These are phyloP conservation scores for Salicornia ramosissima DNA, from an alignment of 148 eudicot species.

Conservation along the genomic window DNA sequence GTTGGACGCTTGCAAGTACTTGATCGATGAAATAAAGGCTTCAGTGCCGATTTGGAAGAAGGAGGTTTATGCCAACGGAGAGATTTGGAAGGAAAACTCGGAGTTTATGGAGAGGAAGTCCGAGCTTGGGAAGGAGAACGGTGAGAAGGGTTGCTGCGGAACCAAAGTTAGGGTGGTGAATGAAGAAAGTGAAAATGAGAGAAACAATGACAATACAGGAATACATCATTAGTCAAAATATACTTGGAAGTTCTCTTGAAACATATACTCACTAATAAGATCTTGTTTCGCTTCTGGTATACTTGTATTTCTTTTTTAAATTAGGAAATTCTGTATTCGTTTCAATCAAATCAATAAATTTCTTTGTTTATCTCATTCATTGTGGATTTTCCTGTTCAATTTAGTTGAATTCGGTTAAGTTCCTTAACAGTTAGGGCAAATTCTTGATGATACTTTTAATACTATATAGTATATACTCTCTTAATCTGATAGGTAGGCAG, in stretches of 20 bases:
- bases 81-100: slow-evolving; percentile 88
- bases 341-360: too few relatives aligned
- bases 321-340: too few relatives aligned
- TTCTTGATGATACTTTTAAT: too few relatives aligned
- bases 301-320: too few relatives aligned
- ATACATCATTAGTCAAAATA: background rate
- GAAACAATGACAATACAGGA: background rate
- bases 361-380: too few relatives aligned
- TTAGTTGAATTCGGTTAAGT: too few relatives aligned
- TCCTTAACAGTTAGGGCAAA: too few relatives aligned
- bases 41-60: slow-evolving; percentile 92
- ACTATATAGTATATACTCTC: too few relatives aligned
- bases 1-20: slow-evolving; percentile 74
- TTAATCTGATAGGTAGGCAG: too few relatives aligned
- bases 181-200: slow-evolving; percentile 17
- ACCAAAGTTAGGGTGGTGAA: slow-evolving; percentile 43
- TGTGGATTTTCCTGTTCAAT: background rate
- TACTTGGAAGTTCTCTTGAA: background rate
- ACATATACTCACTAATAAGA: background rate
- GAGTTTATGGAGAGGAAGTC: slow-evolving; percentile 61
- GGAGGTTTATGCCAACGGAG: slow-evolving; percentile 84
- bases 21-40: slow-evolving; percentile 89
- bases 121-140: slow-evolving; percentile 32
- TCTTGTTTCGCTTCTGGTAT: background rate
- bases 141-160: slow-evolving; percentile 34